Evolutionary conservation across 2,329 filamentous ascomycete genomes (phyloP).

Genomic region (Xylariaceae sp.): DNA sequence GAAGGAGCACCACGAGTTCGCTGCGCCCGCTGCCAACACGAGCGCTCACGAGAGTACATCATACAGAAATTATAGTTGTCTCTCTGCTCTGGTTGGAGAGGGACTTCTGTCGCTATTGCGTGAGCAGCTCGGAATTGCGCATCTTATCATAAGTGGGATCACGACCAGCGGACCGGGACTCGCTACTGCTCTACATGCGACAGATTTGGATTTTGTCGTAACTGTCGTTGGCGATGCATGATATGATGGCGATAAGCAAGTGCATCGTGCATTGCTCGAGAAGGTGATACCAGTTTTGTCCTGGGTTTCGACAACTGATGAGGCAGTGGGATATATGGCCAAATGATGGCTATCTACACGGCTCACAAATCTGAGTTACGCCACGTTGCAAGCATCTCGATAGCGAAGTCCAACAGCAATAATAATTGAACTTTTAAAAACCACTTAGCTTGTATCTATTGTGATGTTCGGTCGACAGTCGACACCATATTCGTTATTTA

Average conservation of each 20-base stretch:
- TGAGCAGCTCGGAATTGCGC: not conserved
- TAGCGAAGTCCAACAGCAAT: too few species aligned
- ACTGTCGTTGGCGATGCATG: constrained; percentile 11
- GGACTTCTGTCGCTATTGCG: constrained; percentile 7
- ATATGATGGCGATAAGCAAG: constrained; percentile 11
- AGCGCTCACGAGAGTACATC: constrained; percentile 3
- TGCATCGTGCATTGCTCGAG: constrained; percentile 5
- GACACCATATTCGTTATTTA: too few species aligned
- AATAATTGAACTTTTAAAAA: too few species aligned
- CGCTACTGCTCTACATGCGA: constrained; percentile 8
- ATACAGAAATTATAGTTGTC: not conserved
- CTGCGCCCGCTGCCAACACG: not conserved
- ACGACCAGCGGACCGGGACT: constrained; percentile 8
- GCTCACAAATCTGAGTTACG: too few species aligned
- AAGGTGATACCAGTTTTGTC: constrained; percentile 5
- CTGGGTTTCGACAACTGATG: constrained; percentile 4
- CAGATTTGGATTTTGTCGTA: constrained; percentile 11
- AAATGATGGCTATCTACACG: not conserved
- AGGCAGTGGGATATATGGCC: constrained; percentile 6
- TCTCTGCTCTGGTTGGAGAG: constrained; percentile 8
- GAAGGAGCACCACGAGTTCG: constrained; percentile 4
- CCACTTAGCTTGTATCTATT: too few species aligned
- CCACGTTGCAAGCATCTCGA: too few species aligned
- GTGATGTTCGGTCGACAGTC: too few species aligned
- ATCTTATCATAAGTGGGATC: constrained; percentile 11